Evolutionary conservation across 2,329 filamentous ascomycete species (phyloP), one percentile per base, ranked within the genome.

Genomic region (Madurella mycetomatis): DNA sequence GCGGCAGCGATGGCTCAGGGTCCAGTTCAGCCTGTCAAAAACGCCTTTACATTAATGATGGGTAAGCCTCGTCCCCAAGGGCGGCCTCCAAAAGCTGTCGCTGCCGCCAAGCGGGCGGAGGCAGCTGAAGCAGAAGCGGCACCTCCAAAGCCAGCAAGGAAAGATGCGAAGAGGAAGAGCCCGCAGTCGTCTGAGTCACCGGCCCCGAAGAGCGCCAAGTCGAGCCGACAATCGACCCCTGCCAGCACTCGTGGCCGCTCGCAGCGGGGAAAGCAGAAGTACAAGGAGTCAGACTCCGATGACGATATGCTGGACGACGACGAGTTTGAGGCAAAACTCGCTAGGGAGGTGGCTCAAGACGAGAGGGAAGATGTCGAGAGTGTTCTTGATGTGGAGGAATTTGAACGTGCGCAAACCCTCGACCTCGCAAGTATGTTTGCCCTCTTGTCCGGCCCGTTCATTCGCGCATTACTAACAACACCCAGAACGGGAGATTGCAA

Each of bases 291-390:
- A 62, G 72, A 88, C 34, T 80, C 81, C 1, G 82, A 85, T 40
- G 80, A 83, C 31, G 81, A 84, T 51, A 70, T 73, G 59, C 73
- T 96, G 9, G 92, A 87, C 5, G 92, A 97, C 59, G 82, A 87
- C 31, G 86, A 90, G 60, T 97, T 94, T 65, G 92, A 96, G 68
- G 80, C 84, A 0, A 87, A 87, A 60, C 75, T 95, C 1, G 86
- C 88, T 5, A 76, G 84, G 2, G 83, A 87, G 56, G 71, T 84
- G 19, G 72, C 69, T 1, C 67, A 72, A 1, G 72, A 73, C 11
- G 72, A 77, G 0, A 66, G 69, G 0, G 69, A 72, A 0, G 65
- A 72, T 1, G 54, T 66, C 16, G 65, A 68, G 12, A 63, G 65
- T 0, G 62, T 68, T 1, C 65, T 76, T 39, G 73, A 77, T 1